Evolutionary conservation across 2,329 filamentous ascomycete genomes (phyloP).

Genomic region (Pestalotiopsis fici): DNA sequence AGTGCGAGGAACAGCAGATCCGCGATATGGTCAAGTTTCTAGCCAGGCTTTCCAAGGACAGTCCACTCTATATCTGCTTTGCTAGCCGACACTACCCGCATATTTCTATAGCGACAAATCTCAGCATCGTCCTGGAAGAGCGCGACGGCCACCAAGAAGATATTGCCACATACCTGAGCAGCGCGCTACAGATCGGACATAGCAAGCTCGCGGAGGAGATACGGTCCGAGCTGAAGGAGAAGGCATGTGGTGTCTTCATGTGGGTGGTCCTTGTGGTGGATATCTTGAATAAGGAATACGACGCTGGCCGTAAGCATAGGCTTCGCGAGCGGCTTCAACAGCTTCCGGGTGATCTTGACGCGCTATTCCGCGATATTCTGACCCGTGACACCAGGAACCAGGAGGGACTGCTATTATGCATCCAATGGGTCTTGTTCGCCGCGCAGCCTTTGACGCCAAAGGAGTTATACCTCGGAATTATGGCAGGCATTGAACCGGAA

Average conservation of each 20-base stretch:
- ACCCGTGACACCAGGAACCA: slow-evolving; percentile 33
- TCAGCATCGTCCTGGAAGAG: slow-evolving; percentile 23
- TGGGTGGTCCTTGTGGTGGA: slow-evolving; percentile 40
- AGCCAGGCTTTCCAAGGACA: slow-evolving; percentile 29
- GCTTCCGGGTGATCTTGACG: slow-evolving; percentile 36
- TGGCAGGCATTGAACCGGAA: slow-evolving; percentile 22
- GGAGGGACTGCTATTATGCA: slow-evolving; percentile 28
- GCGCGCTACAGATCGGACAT: slow-evolving; percentile 24
- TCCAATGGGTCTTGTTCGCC: slow-evolving; percentile 57
- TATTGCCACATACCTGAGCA: slow-evolving; percentile 26
- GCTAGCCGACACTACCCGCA: slow-evolving; percentile 44
- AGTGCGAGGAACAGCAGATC: slow-evolving; percentile 17
- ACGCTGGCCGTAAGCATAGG: slow-evolving; percentile 29
- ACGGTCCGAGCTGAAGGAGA: slow-evolving; percentile 28
- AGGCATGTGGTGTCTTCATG: no score
- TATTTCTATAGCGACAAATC: slow-evolving; percentile 31
- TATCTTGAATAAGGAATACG: slow-evolving; percentile 42
- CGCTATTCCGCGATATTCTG: slow-evolving; percentile 43
- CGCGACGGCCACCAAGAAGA: slow-evolving; percentile 26
- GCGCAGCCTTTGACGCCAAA: slow-evolving; percentile 38
- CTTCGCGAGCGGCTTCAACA: slow-evolving; percentile 34
- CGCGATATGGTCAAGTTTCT: slow-evolving; percentile 18
- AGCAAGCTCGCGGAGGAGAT: slow-evolving; percentile 16
- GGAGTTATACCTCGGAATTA: slow-evolving; percentile 47
- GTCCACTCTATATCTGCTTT: slow-evolving; percentile 24